Evolutionary conservation across 2,329 filamentous ascomycete species (phyloP).

Genomic region (Ophiocordyceps camponoti-floridani): DNA sequence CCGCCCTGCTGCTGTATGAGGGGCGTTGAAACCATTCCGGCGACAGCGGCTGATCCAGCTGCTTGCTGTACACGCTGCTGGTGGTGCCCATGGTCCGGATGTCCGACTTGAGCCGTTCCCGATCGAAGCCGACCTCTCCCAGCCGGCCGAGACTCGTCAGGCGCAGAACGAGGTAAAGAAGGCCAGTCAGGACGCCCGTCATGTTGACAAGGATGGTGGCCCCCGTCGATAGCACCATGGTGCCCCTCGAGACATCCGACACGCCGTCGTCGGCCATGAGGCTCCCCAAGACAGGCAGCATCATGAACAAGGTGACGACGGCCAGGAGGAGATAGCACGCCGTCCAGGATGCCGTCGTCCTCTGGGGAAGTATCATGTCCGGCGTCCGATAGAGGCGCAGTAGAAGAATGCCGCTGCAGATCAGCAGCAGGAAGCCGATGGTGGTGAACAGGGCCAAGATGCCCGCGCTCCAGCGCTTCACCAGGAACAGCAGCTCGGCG

Average conservation of each 20-base stretch:
- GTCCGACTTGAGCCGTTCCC: slow-evolving; percentile 13
- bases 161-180: slow-evolving; percentile 49
- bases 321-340: slow-evolving; percentile 46
- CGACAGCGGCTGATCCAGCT: slow-evolving; percentile 7
- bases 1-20: background rate
- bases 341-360: slow-evolving; percentile 49
- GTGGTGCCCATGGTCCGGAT: slow-evolving; percentile 1
- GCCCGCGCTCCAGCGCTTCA: slow-evolving; percentile 39
- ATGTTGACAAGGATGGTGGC: slow-evolving; percentile 48
- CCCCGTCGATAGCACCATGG: slow-evolving; percentile 37
- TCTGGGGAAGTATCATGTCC: slow-evolving; percentile 37
- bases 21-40: background rate
- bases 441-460: slow-evolving; percentile 35
- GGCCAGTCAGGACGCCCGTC: slow-evolving; percentile 45
- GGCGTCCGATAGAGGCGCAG: slow-evolving; percentile 34
- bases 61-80: slow-evolving; percentile 5
- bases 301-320: slow-evolving; percentile 36
- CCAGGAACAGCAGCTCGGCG: slow-evolving; percentile 49
- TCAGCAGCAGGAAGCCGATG: slow-evolving; percentile 30
- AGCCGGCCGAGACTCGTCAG: slow-evolving; percentile 42
- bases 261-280: slow-evolving; percentile 24
- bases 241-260: slow-evolving; percentile 14
- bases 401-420: slow-evolving; percentile 35
- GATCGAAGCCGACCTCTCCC: slow-evolving; percentile 23
- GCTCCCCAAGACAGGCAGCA: slow-evolving; percentile 46